Base-by-base conservation (phyloP, 2,329 filamentous ascomycete species). In the Xylaria sp. region DNA sequence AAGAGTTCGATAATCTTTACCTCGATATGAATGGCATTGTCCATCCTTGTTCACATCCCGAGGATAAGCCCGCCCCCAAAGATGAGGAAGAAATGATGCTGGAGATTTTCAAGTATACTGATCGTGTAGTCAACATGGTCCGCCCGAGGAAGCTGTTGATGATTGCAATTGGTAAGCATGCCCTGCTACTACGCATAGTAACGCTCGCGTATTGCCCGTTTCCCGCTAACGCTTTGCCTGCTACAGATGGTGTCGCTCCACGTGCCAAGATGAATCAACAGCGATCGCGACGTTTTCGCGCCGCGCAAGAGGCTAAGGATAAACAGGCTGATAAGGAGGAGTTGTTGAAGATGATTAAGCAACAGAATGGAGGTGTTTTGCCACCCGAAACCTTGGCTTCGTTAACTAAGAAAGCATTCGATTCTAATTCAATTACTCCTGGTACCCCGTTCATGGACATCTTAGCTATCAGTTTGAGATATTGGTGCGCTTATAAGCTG, bases 261-360 rank as follows among this genome's bases (percentile, higher is more conserved):
- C 90, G 95, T 76, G 96, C 96, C 61, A 99, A 99, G 79, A 99
- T 99, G 95, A 99, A 99, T 76, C 96, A 99, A 76, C 95, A 99
- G 79, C 92, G 95, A 64, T 96, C 95, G 41, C 87, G 95, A 77
- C 92, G 95, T 72, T 99, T 99, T 79, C 90, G 95, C 64, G 91
- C 94, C 21, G 95, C 93, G 2, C 92, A 94, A 75, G 95, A 99
- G 75, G 95, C 95, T 15, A 89, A 92, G 73, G 93, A 98, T 75
- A 97, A 97, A 75, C 93, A 96, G 73, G 88, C 90, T 60, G 92
- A 97, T 74, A 96, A 96, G 73, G 88, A 90, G 66, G 92, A 97
- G 74, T 88, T 97, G 49, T 82, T 93, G 62, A 93, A 94, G 71
- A 82, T 97, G 74, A 83, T 98, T 55, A 91, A 90, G 73, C 87